These are phyloP conservation scores for Coemansia sp. DNA, from an alignment of 192 early-diverging fungal genomes.

Conservation along the genomic window DNA sequence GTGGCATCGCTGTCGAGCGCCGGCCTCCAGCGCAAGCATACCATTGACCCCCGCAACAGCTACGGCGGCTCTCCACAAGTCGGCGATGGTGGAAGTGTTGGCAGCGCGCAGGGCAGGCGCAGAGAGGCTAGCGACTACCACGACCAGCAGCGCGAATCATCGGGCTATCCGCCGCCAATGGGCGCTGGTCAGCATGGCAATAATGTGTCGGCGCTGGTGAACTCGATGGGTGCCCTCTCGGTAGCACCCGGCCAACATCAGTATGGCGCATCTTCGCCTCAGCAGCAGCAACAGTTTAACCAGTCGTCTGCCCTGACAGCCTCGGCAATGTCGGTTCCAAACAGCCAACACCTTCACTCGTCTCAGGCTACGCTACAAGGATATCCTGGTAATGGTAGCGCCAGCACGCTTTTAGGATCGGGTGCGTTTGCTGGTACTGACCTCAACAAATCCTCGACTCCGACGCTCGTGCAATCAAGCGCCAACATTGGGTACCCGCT, in stretches of 20 bases:
- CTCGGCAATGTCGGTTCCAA: slow-evolving; percentile 13
- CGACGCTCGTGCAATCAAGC: slow-evolving; percentile 17
- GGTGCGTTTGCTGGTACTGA: not conserved
- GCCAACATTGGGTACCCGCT: slow-evolving; percentile 23
- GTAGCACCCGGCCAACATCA: slow-evolving; percentile 1
- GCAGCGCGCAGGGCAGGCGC: slow-evolving; percentile 11
- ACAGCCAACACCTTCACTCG: slow-evolving; percentile 13
- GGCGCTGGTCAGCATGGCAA: slow-evolving; percentile 11
- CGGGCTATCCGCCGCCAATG: slow-evolving; percentile 9
- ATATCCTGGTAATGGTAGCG: slow-evolving; percentile 1
- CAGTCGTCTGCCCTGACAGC: slow-evolving; percentile 13
- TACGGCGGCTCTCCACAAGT: slow-evolving; percentile 12
- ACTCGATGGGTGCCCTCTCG: slow-evolving; percentile 44
- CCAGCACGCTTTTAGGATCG: slow-evolving; percentile 15
- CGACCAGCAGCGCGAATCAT: slow-evolving; percentile 16
- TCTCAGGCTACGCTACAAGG: slow-evolving; percentile 18
- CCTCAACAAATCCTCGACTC: slow-evolving; percentile 5
- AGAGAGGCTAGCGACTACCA: slow-evolving; percentile 11
- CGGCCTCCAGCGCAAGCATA: slow-evolving; percentile 10
- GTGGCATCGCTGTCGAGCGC: not conserved
- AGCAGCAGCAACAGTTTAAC: slow-evolving; percentile 12
- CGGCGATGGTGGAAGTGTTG: not conserved
- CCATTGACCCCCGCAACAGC: slow-evolving; percentile 2
- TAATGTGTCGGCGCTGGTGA: slow-evolving; percentile 28
- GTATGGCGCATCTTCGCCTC: not conserved